phyloP scores from a whole-genome alignment of 768 basidiomycete species.

The Russula foetens region DNA sequence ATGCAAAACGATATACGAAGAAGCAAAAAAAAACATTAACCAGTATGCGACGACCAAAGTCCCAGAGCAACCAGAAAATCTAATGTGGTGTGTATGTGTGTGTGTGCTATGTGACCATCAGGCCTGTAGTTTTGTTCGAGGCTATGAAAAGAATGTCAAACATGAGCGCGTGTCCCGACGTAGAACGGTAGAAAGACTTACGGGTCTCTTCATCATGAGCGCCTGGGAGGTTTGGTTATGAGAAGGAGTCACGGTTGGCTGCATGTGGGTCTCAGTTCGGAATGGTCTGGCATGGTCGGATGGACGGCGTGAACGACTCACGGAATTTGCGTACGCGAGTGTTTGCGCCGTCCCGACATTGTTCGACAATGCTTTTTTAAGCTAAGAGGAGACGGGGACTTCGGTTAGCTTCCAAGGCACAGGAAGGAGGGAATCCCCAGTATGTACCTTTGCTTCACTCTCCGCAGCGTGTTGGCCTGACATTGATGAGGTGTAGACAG shows the following conservation, averaged over 20 bases:
- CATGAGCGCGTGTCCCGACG: not conserved
- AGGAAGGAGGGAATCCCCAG: not conserved
- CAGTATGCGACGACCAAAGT: conserved; percentile 12
- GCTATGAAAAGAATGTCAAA: not conserved
- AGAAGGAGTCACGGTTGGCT: conserved; percentile 21
- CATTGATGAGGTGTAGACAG: conserved; percentile 55
- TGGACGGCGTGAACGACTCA: conserved; percentile 8
- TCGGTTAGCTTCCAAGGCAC: not conserved
- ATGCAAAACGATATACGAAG: conserved; percentile 17
- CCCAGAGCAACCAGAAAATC: conserved; percentile 16
- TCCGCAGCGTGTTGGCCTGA: conserved; percentile 59
- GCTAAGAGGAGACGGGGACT: conserved; percentile 32
- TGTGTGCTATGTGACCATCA: conserved; percentile 9
- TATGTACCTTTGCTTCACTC: conserved; percentile 64
- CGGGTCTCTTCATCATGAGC: conserved; percentile 31
- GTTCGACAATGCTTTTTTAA: conserved; percentile 56
- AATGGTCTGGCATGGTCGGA: not conserved
- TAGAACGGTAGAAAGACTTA: conserved; percentile 4
- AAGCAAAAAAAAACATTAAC: conserved; percentile 8
- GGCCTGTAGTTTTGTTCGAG: conserved; percentile 23
- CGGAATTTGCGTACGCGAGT: conserved; percentile 20
- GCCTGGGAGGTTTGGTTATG: conserved; percentile 23
- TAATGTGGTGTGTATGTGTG: conserved; percentile 3
- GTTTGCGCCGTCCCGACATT: conserved; percentile 27
- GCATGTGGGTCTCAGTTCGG: conserved; percentile 2